phyloP scores from a whole-genome alignment of 192 early-diverging fungal genomes.

The Backusella tuberculispora region DNA sequence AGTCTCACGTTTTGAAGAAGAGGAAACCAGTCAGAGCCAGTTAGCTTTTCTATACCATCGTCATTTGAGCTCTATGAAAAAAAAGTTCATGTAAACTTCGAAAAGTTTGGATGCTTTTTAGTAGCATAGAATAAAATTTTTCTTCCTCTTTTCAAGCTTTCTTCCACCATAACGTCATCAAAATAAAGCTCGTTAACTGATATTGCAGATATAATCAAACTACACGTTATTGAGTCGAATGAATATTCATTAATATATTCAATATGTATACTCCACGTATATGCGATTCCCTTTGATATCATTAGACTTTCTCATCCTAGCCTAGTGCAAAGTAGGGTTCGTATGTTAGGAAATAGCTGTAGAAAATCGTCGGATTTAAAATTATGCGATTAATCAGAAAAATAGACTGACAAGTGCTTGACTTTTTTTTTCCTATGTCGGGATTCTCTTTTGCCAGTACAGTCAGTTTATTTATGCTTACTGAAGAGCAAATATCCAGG shows the following conservation, averaged over 20 bases:
- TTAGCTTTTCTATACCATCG: too few species aligned
- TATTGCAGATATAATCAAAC: not conserved
- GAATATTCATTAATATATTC: not conserved
- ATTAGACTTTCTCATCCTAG: not conserved
- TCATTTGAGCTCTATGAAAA: too few species aligned
- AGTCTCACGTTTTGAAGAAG: too few species aligned
- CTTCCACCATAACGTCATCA: not conserved
- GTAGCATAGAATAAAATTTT: too few species aligned
- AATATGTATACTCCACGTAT: not conserved
- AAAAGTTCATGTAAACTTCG: too few species aligned
- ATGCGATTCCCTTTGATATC: not conserved
- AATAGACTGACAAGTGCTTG: too few species aligned
- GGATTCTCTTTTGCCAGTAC: not conserved
- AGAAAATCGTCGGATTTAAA: too few species aligned
- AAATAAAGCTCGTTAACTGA: not conserved
- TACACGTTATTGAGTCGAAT: not conserved
- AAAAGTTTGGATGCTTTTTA: too few species aligned
- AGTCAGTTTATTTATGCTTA: not conserved
- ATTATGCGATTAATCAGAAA: too few species aligned
- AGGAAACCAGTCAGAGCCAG: too few species aligned
- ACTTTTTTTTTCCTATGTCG: too few species aligned
- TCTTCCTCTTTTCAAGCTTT: too few species aligned
- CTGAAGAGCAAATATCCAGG: not conserved
- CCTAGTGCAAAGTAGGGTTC: not conserved
- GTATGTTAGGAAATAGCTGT: not conserved